Base-by-base conservation (phyloP, 768 basidiomycete genomes). In the Aureoboletus auriporus region DNA sequence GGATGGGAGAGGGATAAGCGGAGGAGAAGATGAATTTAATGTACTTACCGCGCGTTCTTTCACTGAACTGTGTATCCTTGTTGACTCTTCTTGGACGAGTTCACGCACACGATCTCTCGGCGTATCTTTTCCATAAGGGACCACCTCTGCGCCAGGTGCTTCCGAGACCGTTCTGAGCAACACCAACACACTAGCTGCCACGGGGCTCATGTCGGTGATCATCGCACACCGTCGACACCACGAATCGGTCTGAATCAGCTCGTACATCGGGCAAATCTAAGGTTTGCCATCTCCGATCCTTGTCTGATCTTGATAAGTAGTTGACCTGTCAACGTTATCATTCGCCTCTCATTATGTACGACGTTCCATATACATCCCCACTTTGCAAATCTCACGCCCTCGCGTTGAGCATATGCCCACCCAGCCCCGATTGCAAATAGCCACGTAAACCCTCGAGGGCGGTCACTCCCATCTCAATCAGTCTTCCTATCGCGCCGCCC, bases 221-320 rank as follows among this genome's bases (percentile, higher is more conserved):
- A 54, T 56, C 55, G 53, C 63, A 53, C 39, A 23, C 20, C 39
- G 23, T 41, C 40, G 14, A 42, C 28, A 42, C 20, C 20, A 23
- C 28, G 40, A 8, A 31, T 31, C 27, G 39, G 39, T 23, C 20
- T 23, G 20, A 23, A 23, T 23, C 20, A 23, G 20, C 20, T 23
- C 20, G 20, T 23, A 27, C 51, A 53, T 59, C 62, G 54, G 44
- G 60, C 44, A 46, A 66, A 66, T 66, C 65, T 66, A 68, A 63
- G 40, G 58, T 66, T 68, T 63, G 28, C 46, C 59, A 66, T 63
- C 66, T 62, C 62, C 64, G 65, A 66, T 66, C 64, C 41, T 40
- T 33, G 20, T 35, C 52, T 59, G 56, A 65, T 63, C 65, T 52
- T 48, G 62, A 61, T 60, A 53, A 9, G 30, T 31, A 12, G 3